These are phyloP conservation scores for Rhodosporidiobolus odoratus DNA, from an alignment of 768 basidiomycete species.

Conservation along the genomic window DNA sequence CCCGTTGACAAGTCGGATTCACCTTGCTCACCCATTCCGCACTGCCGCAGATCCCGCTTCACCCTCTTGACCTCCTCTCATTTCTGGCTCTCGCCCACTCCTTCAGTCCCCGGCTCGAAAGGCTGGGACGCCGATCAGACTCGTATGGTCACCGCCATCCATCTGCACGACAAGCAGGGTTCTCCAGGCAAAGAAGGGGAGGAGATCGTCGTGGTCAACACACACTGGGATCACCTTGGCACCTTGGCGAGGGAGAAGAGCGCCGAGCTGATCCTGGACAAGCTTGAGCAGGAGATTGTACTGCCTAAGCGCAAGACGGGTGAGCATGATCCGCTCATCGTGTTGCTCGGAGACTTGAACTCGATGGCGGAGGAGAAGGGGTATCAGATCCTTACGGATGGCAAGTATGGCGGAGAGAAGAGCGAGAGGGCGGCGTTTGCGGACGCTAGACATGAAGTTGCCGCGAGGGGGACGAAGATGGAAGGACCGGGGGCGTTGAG, in stretches of 20 bases:
- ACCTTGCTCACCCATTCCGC: background rate
- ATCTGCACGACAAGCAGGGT: slow-evolving; percentile 11
- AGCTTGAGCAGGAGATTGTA: slow-evolving; percentile 31
- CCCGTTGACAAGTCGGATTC: background rate
- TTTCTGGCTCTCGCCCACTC: slow-evolving; percentile 47
- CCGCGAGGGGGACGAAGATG: background rate
- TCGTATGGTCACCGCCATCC: slow-evolving; percentile 44
- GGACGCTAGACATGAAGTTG: slow-evolving; percentile 33
- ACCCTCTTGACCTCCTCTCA: slow-evolving; percentile 38
- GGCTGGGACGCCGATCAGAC: slow-evolving; percentile 47
- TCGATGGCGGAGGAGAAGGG: slow-evolving; percentile 45
- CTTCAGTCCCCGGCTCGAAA: slow-evolving; percentile 43
- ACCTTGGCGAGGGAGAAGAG: slow-evolving; percentile 41
- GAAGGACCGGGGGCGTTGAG: slow-evolving; percentile 16
- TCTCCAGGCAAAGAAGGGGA: background rate
- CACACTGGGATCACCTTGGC: slow-evolving; percentile 48
- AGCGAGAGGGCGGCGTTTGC: background rate
- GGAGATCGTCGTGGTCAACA: slow-evolving; percentile 44
- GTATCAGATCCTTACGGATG: slow-evolving; percentile 43
- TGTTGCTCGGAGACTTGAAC: slow-evolving; percentile 47
- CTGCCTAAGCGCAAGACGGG: slow-evolving; percentile 21
- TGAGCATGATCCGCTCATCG: slow-evolving; percentile 33
- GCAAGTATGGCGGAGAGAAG: slow-evolving; percentile 2
- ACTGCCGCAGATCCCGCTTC: slow-evolving; percentile 29
- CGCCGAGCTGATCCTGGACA: slow-evolving; percentile 43